Evolutionary conservation across 225 moss, liverwort and hornwort species (phyloP).

Genomic region (Bryum argenteum): DNA sequence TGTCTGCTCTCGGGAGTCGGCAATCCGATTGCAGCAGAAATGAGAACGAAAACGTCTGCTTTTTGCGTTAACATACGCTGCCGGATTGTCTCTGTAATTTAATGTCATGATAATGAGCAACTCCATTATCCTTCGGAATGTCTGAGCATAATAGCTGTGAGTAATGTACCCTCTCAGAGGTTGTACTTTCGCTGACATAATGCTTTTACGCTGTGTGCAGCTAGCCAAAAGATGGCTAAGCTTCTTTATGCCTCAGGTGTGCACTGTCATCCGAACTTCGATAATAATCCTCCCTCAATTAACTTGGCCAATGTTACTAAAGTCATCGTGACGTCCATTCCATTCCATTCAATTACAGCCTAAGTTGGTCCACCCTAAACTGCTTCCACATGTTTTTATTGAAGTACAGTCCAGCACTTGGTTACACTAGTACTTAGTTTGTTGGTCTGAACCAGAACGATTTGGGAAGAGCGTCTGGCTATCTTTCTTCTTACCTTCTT

Average conservation of each 20-base stretch:
- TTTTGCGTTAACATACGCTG: not conserved
- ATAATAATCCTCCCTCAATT: slow-evolving; percentile 15
- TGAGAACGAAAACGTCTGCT: not conserved
- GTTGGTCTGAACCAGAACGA: not conserved
- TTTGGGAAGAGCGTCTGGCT: not conserved
- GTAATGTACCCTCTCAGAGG: slow-evolving; percentile 28
- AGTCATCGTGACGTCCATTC: not conserved
- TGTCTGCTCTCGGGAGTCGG: not conserved
- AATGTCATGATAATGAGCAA: not conserved
- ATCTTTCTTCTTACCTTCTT: not conserved
- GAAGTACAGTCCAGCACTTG: not conserved
- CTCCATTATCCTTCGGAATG: not conserved
- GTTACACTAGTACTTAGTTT: not conserved
- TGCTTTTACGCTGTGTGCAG: slow-evolving; percentile 59
- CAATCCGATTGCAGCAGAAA: not conserved
- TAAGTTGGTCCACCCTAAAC: slow-evolving; percentile 10
- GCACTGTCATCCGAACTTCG: slow-evolving; percentile 42
- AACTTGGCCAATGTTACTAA: not conserved
- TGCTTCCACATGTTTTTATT: not conserved
- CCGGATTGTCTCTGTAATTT: not conserved
- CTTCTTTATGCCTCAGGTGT: slow-evolving; percentile 54
- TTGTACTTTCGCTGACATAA: slow-evolving; percentile 43
- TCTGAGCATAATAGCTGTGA: not conserved
- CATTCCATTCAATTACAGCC: too few species aligned
- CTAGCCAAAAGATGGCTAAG: slow-evolving; percentile 59